phyloP scores from a whole-genome alignment of 2,329 filamentous ascomycete genomes.

The Trichoderma asperellum region DNA sequence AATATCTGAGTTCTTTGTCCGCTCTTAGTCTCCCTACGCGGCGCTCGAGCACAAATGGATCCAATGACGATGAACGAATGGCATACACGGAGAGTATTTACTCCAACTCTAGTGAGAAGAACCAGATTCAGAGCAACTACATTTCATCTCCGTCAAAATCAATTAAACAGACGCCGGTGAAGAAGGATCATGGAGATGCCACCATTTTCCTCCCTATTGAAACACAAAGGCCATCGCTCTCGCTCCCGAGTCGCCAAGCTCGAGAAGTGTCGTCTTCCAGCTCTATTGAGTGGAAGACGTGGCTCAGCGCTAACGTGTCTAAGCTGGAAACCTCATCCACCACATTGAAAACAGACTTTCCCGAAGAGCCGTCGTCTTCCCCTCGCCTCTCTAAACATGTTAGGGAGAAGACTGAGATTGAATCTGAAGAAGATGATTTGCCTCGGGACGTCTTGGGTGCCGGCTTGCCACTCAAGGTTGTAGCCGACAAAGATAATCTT shows the following conservation, averaged over 20 bases:
- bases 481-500: not conserved
- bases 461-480: slow-evolving; percentile 9
- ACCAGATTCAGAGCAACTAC: slow-evolving; percentile 12
- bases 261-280: slow-evolving; percentile 49
- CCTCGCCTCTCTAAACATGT: slow-evolving; percentile 46
- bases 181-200: slow-evolving; percentile 25
- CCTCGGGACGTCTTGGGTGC: not conserved
- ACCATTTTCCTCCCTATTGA: slow-evolving; percentile 22
- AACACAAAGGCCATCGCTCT: slow-evolving; percentile 33
- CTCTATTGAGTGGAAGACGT: slow-evolving; percentile 59
- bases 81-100: slow-evolving; percentile 56
- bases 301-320: slow-evolving; percentile 57
- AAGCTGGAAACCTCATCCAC: slow-evolving; percentile 46
- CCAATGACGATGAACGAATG: slow-evolving; percentile 43
- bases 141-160: not conserved
- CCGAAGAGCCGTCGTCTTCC: slow-evolving; percentile 10
- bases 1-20: slow-evolving; percentile 48
- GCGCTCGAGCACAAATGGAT: slow-evolving; percentile 46
- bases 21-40: slow-evolving; percentile 46
- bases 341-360: slow-evolving; percentile 26
- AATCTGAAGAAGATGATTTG: slow-evolving; percentile 36
- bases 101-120: slow-evolving; percentile 42
- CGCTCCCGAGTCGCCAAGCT: slow-evolving; percentile 34
- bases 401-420: slow-evolving; percentile 56
- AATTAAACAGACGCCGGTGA: not conserved